Conservation (phyloP, 495 filamentous ascomycete genomes). For the Corynascus novoguineensis region DNA sequence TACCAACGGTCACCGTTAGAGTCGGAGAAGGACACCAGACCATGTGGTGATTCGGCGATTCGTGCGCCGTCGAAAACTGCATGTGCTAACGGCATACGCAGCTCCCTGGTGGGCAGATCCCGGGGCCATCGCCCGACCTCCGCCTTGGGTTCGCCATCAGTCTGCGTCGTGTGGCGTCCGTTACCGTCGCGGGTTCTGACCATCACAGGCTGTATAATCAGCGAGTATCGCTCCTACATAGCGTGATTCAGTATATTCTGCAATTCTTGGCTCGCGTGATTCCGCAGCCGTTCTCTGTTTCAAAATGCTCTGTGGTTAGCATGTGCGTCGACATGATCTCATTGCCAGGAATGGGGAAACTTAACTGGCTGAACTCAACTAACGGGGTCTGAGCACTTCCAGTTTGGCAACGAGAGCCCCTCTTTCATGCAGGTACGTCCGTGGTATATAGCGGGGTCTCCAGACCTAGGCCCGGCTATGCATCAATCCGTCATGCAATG, state of each 20-base stretch:
- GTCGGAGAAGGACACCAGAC: neutral
- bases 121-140: neutral
- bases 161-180: neutral
- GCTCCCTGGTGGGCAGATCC: too few relatives aligned
- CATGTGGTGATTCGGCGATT: neutral
- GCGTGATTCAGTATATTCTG: conserved; percentile 4
- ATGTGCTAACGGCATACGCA: too few relatives aligned
- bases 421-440: neutral
- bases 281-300: neutral
- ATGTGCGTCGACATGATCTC: neutral
- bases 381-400: neutral
- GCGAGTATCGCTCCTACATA: conserved; percentile 3
- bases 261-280: neutral
- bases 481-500: neutral
- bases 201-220: neutral
- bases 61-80: too few relatives aligned
- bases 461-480: neutral
- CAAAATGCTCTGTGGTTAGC: neutral
- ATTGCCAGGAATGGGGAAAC: neutral
- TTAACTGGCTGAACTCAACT: neutral
- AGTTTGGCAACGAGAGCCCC: neutral
- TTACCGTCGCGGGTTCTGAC: neutral
- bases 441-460: neutral
- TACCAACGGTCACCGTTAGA: conserved; percentile 28
- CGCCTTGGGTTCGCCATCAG: neutral